Conservation (phyloP, 306 rosid genomes). For the Cucurbita maxima region DNA sequence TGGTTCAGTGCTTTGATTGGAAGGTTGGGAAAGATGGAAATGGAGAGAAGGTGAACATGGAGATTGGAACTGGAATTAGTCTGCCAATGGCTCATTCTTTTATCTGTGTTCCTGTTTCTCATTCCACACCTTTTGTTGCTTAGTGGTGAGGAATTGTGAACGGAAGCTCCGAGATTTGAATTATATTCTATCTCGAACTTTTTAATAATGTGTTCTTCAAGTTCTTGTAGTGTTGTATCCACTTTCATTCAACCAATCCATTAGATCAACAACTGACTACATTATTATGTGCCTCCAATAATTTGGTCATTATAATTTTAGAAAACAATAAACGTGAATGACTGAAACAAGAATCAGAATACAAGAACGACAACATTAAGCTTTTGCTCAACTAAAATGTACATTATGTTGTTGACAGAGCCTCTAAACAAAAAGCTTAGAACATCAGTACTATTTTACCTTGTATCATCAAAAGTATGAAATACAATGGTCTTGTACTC, state of each 20-base stretch:
- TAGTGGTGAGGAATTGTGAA: neutral
- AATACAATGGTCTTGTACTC: neutral
- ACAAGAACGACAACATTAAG: too few species aligned
- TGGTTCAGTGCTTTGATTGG: conserved; percentile 58
- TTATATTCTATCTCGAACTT: neutral
- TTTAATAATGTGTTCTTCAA: neutral
- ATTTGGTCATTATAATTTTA: too few species aligned
- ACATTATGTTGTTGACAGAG: too few species aligned
- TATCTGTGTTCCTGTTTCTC: conserved; percentile 6
- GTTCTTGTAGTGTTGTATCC: neutral
- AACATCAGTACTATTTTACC: too few species aligned
- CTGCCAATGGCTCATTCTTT: conserved; percentile 24
- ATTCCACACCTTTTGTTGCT: conserved; percentile 7
- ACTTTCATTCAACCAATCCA: neutral
- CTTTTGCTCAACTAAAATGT: too few species aligned
- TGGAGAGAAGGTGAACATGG: conserved; percentile 22
- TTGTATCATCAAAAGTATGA: too few species aligned
- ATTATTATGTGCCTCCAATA: too few species aligned
- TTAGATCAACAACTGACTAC: neutral
- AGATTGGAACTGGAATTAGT: conserved; percentile 30
- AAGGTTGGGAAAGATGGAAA: conserved; percentile 23
- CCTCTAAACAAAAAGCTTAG: too few species aligned
- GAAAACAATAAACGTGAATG: too few species aligned
- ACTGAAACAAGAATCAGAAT: too few species aligned
- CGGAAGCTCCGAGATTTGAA: too few species aligned